A percentile compares a stretch with the other conserved stretches of the same genome.
Conservation (phyloP, 768 basidiomycete species). For the Hypsizygus marmoreus region DNA sequence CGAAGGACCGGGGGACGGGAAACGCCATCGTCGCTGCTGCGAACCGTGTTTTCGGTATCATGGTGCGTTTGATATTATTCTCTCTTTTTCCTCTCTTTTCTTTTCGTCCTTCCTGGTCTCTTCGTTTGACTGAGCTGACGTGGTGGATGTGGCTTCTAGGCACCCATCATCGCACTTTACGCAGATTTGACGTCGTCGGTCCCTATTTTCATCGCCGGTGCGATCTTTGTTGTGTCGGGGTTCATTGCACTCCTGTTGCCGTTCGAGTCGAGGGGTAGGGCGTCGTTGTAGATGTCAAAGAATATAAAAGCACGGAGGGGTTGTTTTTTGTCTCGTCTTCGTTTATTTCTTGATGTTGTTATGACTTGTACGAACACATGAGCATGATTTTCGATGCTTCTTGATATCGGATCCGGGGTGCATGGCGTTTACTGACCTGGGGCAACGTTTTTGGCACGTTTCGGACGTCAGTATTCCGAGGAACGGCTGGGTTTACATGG, state of each 20-base stretch:
- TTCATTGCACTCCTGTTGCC: constrained; percentile 63
- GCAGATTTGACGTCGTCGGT: constrained; percentile 63
- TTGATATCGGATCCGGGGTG: too few species aligned
- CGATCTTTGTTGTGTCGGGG: constrained; percentile 62
- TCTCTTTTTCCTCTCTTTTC: not conserved
- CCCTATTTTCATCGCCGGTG: constrained; percentile 74
- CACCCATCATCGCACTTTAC: constrained; percentile 72
- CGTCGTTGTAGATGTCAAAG: constrained; percentile 70
- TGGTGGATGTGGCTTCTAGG: constrained; percentile 35
- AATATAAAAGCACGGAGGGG: too few species aligned
- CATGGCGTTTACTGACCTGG: too few species aligned
- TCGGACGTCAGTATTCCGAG: too few species aligned
- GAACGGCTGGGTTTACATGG: too few species aligned
- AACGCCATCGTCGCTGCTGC: constrained; percentile 65
- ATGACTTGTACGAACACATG: too few species aligned
- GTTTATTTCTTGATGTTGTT: too few species aligned
- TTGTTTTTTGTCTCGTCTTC: too few species aligned
- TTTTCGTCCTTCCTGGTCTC: not conserved
- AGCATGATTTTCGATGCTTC: too few species aligned
- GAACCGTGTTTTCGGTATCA: constrained; percentile 65
- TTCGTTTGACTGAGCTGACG: not conserved
- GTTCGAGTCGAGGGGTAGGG: constrained; percentile 75
- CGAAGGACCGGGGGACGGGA: constrained; percentile 73
- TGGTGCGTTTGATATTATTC: constrained; percentile 46
- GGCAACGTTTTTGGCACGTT: too few species aligned